phyloP scores from a whole-genome alignment of 106 monocot species.

The Acorus calamus region DNA sequence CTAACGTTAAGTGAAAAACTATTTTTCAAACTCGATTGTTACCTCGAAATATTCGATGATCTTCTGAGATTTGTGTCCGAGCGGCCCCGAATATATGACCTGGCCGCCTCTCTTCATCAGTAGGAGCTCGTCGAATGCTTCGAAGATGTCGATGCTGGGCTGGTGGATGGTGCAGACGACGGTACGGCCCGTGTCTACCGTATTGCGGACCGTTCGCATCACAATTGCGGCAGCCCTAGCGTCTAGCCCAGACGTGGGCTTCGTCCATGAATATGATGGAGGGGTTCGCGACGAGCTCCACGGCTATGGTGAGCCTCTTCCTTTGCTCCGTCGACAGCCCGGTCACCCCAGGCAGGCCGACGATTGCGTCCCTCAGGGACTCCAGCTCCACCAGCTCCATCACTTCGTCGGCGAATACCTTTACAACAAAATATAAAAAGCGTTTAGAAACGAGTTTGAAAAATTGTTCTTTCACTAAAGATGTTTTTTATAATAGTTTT shows the following conservation, averaged over 20 bases:
- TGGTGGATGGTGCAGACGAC: constrained; percentile 62
- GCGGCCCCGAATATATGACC: constrained; percentile 42
- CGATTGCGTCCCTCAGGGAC: constrained; percentile 33
- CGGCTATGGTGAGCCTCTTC: constrained; percentile 56
- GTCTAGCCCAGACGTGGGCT: constrained; percentile 62
- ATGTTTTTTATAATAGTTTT: no score
- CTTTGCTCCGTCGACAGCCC: constrained; percentile 59
- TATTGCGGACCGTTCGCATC: constrained; percentile 61
- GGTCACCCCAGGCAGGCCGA: constrained; percentile 41
- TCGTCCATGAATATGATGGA: constrained; percentile 65
- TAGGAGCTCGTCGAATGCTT: constrained; percentile 54
- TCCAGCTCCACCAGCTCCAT: constrained; percentile 57
- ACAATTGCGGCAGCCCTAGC: constrained; percentile 59
- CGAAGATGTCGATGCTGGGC: constrained; percentile 57
- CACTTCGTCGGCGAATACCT: constrained; percentile 26
- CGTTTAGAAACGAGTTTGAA: no score
- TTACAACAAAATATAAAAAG: no score
- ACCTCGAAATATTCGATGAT: constrained; percentile 61
- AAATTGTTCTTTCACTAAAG: no score
- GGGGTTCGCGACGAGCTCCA: constrained; percentile 58
- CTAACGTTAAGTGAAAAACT: no score
- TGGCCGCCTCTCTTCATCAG: constrained; percentile 56
- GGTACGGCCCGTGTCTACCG: constrained; percentile 52
- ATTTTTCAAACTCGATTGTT: no score
- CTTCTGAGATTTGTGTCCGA: constrained; percentile 35